phyloP scores from a whole-genome alignment of 257 asterid genomes.

The Fraxinus americana region DNA sequence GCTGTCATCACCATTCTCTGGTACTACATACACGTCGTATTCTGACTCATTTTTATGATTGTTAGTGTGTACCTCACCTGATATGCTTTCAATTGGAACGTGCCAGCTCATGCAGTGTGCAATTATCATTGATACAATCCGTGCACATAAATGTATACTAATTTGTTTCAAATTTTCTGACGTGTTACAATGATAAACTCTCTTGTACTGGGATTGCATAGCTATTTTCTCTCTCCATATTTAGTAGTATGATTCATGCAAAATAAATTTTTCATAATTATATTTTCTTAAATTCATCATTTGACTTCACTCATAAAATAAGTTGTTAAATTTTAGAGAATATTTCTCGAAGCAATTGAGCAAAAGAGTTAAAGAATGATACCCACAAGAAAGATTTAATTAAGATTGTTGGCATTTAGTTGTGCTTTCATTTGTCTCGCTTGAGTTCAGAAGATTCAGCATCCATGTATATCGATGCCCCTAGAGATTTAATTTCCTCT shows the following conservation, averaged over 20 bases:
- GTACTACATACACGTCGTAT: conserved; percentile 36
- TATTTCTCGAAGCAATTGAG: not conserved
- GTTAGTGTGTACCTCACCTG: conserved; percentile 4
- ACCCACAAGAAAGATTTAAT: not conserved
- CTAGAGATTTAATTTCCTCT: not conserved
- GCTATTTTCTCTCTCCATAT: not conserved
- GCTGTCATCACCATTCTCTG: conserved; percentile 61
- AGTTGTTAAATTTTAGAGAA: conserved; percentile 1
- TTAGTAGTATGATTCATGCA: not conserved
- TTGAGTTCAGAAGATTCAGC: conserved; percentile 10
- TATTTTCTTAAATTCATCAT: not conserved
- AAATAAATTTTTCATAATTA: not conserved
- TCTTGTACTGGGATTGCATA: not conserved
- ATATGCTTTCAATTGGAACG: not conserved
- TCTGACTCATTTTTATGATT: not conserved
- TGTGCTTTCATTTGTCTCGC: not conserved
- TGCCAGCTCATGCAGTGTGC: conserved; percentile 1
- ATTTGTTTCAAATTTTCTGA: not conserved
- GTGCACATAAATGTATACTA: not conserved
- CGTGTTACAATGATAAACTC: not conserved
- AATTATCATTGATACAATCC: conserved; percentile 4
- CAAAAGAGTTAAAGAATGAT: not conserved
- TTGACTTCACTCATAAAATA: not conserved
- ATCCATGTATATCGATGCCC: not conserved
- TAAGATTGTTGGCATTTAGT: not conserved